Conservation (phyloP, 2,329 filamentous ascomycete genomes). For the Lecanicillium sp. region DNA sequence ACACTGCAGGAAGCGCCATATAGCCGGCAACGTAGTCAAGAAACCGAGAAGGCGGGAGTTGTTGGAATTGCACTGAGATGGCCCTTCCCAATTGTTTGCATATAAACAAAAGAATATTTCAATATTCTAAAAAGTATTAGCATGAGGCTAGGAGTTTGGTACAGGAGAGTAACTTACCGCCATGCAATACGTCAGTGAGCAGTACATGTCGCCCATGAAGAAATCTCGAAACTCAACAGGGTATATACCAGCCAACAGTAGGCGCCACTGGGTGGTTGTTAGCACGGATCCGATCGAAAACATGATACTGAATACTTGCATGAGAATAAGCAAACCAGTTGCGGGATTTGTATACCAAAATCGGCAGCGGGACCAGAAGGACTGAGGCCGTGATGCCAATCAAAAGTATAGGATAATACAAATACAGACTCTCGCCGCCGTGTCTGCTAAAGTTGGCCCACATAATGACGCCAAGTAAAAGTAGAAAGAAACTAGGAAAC, state of each 20-base stretch:
- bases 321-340: conserved; percentile 87
- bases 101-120: conserved; percentile 95
- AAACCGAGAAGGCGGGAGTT: conserved; percentile 82
- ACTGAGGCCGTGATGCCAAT: conserved; percentile 59
- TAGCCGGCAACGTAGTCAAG: conserved; percentile 70
- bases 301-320: conserved; percentile 41
- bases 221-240: conserved; percentile 97
- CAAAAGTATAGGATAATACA: conserved; percentile 81
- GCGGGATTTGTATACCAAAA: conserved; percentile 68
- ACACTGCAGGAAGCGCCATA: conserved; percentile 89
- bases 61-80: conserved; percentile 72
- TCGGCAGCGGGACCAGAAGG: conserved; percentile 66
- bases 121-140: conserved; percentile 54
- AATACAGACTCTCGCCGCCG: conserved; percentile 58
- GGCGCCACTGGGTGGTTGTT: conserved; percentile 57
- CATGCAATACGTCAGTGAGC: conserved; percentile 84
- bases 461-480: conserved; percentile 70
- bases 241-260: conserved; percentile 77
- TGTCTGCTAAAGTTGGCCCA: conserved; percentile 81
- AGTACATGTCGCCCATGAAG: conserved; percentile 96
- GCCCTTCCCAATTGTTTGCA: conserved; percentile 65
- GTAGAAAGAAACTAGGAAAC: conserved; percentile 76
- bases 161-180: conserved; percentile 50
- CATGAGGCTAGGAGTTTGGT: not conserved
- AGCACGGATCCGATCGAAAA: conserved; percentile 5